Evolutionary conservation across 2,329 filamentous ascomycete genomes (phyloP).

Genomic region (Plenodomus lindquistii): DNA sequence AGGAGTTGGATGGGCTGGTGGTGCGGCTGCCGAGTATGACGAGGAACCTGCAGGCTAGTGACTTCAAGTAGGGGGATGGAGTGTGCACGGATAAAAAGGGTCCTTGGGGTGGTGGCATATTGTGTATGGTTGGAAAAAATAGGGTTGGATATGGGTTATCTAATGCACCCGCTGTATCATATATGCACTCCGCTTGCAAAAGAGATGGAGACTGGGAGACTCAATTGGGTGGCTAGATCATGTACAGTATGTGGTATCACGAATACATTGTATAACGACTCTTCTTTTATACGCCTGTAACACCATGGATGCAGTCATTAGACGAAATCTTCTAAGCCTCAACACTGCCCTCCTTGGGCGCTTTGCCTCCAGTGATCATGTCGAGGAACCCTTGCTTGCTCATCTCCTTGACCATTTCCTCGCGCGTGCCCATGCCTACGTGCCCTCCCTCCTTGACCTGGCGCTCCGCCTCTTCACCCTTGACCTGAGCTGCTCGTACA

Average conservation of each 20-base stretch:
- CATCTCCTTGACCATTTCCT: conserved; percentile 93
- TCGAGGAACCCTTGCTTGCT: conserved; percentile 96
- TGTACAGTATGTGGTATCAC: conserved; percentile 19
- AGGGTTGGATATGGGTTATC: neutral
- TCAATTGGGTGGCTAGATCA: conserved; percentile 1
- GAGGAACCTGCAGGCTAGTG: conserved; percentile 90
- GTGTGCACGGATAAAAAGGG: neutral
- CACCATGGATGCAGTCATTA: neutral
- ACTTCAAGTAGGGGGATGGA: conserved; percentile 60
- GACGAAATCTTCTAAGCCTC: conserved; percentile 2
- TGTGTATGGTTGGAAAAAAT: neutral
- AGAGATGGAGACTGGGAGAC: conserved; percentile 9
- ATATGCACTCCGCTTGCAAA: conserved; percentile 19
- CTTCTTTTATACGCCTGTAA: neutral
- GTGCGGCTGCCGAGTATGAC: conserved; percentile 93
- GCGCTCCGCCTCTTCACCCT: conserved; percentile 76
- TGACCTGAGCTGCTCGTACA: conserved; percentile 87
- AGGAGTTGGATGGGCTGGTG: conserved; percentile 82
- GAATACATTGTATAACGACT: conserved; percentile 3
- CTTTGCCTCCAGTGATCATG: conserved; percentile 68
- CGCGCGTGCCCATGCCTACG: conserved; percentile 76
- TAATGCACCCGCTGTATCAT: conserved; percentile 10
- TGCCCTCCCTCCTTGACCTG: conserved; percentile 71
- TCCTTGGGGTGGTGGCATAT: neutral
- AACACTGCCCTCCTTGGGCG: conserved; percentile 44